Percentiles rank a stretch among this genome's conserved stretches.
phyloP scores from a whole-genome alignment of 1,139 yeast genomes.

The Entelexis sorbosivorans region DNA sequence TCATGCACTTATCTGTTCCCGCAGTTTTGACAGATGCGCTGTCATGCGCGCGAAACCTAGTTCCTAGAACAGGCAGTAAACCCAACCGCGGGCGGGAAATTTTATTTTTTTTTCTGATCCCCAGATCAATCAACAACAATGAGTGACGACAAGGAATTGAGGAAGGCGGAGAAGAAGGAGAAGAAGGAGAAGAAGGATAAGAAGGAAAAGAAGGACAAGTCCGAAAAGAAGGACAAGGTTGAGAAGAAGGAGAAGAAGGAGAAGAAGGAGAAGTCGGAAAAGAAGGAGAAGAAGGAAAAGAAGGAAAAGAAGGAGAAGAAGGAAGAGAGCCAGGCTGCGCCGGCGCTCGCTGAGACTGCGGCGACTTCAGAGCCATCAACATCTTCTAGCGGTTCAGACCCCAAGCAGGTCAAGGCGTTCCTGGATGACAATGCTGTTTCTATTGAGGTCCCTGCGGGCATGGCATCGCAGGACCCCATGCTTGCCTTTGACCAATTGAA shows the following conservation, averaged over 20 bases:
- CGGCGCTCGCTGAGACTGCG: constrained; percentile 26
- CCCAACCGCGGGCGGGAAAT: constrained; percentile 1
- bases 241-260: constrained; percentile 28
- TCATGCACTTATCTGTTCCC: background rate
- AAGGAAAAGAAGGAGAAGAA: constrained; percentile 38
- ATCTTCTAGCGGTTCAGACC: background rate
- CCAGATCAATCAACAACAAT: background rate
- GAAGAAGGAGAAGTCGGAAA: constrained; percentile 41
- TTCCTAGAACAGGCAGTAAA: constrained; percentile 3
- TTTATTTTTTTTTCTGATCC: background rate
- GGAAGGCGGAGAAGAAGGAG: constrained; percentile 8
- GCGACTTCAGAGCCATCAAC: constrained; percentile 22
- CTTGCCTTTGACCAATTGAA: constrained; percentile 53
- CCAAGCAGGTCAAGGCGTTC: constrained; percentile 40
- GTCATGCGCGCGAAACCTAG: background rate
- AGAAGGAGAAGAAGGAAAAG: constrained; percentile 33
- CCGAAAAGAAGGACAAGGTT: constrained; percentile 15
- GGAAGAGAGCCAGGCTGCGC: constrained; percentile 33
- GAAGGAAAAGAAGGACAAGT: constrained; percentile 17
- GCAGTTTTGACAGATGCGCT: background rate
- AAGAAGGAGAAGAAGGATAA: constrained; percentile 6
- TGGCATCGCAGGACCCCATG: constrained; percentile 48
- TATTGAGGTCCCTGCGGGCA: constrained; percentile 52
- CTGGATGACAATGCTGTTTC: constrained; percentile 63
- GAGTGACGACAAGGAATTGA: constrained; percentile 6